Conservation (phyloP, 257 asterid genomes). For the Cinchona pubescens region DNA sequence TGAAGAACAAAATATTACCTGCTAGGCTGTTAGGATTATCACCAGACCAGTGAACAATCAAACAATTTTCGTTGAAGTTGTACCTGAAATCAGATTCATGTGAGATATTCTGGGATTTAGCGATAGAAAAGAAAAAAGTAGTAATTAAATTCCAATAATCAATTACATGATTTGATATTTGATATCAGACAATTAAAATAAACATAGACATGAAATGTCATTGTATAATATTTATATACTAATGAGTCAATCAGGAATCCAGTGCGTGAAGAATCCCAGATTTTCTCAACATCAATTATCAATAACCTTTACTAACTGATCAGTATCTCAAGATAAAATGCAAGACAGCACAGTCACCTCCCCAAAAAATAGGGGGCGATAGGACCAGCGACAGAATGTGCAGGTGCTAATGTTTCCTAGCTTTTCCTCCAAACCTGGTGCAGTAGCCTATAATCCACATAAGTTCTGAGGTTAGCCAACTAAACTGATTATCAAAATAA, state of each 20-base stretch:
- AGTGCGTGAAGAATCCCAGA: not conserved
- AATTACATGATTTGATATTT: not conserved
- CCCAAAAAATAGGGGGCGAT: slow-evolving; percentile 66
- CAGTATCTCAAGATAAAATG: not conserved
- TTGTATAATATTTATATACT: not conserved
- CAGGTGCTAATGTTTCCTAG: slow-evolving; percentile 83
- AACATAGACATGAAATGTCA: not conserved
- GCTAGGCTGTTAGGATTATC: slow-evolving; percentile 99
- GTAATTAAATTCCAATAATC: not conserved
- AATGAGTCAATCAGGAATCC: not conserved
- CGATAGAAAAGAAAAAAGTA: not conserved
- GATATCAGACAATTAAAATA: not conserved
- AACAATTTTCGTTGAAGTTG: slow-evolving; percentile 64
- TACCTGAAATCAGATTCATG: slow-evolving; percentile 52
- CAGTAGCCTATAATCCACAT: slow-evolving; percentile 53
- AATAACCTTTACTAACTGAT: not conserved
- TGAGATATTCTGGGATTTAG: not conserved
- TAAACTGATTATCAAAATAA: not conserved
- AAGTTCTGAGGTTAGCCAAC: not conserved
- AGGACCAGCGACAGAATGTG: slow-evolving; percentile 74
- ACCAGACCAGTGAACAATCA: slow-evolving; percentile 88
- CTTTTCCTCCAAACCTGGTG: slow-evolving; percentile 78
- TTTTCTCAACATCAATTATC: not conserved
- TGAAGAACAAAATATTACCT: slow-evolving; percentile 36
- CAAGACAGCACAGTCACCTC: slow-evolving; percentile 43